phyloP scores from a whole-genome alignment of 1,284 basidiomycete species.

The Pseudozyma hubeiensis region DNA sequence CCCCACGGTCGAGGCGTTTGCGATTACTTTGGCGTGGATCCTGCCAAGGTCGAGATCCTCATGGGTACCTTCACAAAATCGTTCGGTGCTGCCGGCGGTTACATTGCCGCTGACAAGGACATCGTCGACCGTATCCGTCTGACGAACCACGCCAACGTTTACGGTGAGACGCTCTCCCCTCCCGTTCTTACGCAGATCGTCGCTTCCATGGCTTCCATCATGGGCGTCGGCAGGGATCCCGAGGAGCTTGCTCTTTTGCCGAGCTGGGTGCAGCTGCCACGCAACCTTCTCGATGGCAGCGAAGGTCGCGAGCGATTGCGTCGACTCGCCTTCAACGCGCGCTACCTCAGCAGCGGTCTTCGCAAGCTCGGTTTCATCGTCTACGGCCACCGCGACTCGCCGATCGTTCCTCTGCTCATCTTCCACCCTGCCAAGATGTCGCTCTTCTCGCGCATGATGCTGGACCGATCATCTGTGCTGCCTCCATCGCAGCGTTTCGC shows the following conservation, averaged over 20 bases:
- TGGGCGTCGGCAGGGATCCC: slow-evolving; percentile 74
- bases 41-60: slow-evolving; percentile 85
- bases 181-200: slow-evolving; percentile 91
- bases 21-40: slow-evolving; percentile 92
- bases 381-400: slow-evolving; percentile 89
- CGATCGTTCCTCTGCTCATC: slow-evolving; percentile 91
- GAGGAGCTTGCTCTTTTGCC: slow-evolving; percentile 63
- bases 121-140: slow-evolving; percentile 85
- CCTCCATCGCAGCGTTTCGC: slow-evolving; percentile 62
- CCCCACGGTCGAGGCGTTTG: slow-evolving; percentile 92
- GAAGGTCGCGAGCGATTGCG: slow-evolving; percentile 86
- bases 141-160: slow-evolving; percentile 84
- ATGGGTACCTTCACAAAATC: slow-evolving; percentile 99
- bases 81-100: slow-evolving; percentile 96
- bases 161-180: slow-evolving; percentile 91
- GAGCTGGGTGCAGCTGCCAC: slow-evolving; percentile 60
- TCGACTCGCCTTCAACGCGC: slow-evolving; percentile 92
- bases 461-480: slow-evolving; percentile 55
- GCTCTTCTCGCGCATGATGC: slow-evolving; percentile 66
- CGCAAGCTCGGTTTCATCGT: slow-evolving; percentile 96
- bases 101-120: slow-evolving; percentile 85
- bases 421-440: slow-evolving; percentile 80
- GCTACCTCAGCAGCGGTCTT: slow-evolving; percentile 88
- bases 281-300: slow-evolving; percentile 57
- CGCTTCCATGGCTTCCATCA: slow-evolving; percentile 93